Evolutionary conservation across 805 yeast species (phyloP).

Genomic region (Cyberlindnera bimundalis): DNA sequence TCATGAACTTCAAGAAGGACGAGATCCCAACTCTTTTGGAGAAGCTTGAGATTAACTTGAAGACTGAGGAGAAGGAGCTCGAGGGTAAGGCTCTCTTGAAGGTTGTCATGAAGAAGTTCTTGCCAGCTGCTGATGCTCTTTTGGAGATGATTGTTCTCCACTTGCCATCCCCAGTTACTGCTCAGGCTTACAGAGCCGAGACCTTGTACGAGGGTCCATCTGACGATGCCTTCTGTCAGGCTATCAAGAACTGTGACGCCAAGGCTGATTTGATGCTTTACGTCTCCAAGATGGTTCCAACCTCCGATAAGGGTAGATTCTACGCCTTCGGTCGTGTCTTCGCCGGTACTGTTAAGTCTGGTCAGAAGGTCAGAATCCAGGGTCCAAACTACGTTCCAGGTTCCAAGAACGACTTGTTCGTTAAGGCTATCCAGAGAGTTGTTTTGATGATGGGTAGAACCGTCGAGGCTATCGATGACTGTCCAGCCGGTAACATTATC

Average conservation of each 20-base stretch:
- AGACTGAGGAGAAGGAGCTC: slow-evolving; percentile 95
- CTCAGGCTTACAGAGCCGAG: slow-evolving; percentile 99
- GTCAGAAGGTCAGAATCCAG: slow-evolving; percentile 99
- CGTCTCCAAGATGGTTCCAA: slow-evolving; percentile 99
- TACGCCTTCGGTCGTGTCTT: slow-evolving; percentile 99
- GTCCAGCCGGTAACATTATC: slow-evolving; percentile 99
- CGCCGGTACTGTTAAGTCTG: slow-evolving; percentile 98
- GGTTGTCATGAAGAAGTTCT: slow-evolving; percentile 99
- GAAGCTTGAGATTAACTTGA: slow-evolving; percentile 90
- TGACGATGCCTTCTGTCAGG: slow-evolving; percentile 84
- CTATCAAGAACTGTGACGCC: slow-evolving; percentile 98
- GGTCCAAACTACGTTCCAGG: slow-evolving; percentile 99
- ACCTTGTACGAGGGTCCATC: slow-evolving; percentile 98
- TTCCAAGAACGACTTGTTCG: slow-evolving; percentile 94
- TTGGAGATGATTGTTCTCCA: slow-evolving; percentile 98
- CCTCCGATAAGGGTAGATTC: slow-evolving; percentile 99
- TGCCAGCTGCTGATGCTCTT: slow-evolving; percentile 99
- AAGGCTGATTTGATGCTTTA: slow-evolving; percentile 96
- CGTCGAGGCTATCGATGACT: slow-evolving; percentile 97
- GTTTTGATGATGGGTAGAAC: slow-evolving; percentile 99
- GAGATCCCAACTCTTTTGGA: slow-evolving; percentile 89
- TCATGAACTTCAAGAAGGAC: slow-evolving; percentile 99
- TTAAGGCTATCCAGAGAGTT: slow-evolving; percentile 98
- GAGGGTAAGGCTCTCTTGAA: slow-evolving; percentile 98
- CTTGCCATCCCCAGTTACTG: slow-evolving; percentile 99